phyloP scores from a whole-genome alignment of 106 monocot species.

The Dendrobium officinale region DNA sequence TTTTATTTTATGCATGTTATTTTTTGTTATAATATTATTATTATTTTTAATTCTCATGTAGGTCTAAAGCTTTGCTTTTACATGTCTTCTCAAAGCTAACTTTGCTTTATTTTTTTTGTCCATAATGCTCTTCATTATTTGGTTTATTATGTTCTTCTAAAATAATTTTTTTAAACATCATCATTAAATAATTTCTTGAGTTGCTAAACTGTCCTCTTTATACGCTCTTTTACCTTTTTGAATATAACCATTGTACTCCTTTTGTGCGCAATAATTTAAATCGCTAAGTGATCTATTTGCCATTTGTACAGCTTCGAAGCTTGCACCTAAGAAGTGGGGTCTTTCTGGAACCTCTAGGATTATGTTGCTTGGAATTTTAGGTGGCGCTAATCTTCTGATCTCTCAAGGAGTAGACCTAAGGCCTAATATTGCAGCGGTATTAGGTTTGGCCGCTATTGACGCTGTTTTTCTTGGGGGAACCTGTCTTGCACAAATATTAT shows the following conservation, averaged over 20 bases:
- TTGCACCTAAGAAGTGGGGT: constrained; percentile 95
- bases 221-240: background rate
- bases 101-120: no score
- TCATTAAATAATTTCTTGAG: no score
- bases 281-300: background rate
- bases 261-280: background rate
- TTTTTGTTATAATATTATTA: no score
- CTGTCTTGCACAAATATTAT: constrained; percentile 76
- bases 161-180: no score
- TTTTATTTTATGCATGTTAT: no score
- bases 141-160: no score
- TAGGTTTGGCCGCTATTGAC: constrained; percentile 58
- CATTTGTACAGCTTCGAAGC: constrained; percentile 56
- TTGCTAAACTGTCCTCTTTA: background rate
- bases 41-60: no score
- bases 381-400: constrained; percentile 63
- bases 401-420: constrained; percentile 82
- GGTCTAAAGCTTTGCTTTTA: no score
- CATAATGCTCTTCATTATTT: no score
- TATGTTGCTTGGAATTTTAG: constrained; percentile 54
- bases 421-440: constrained; percentile 69
- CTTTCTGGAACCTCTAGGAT: constrained; percentile 58
- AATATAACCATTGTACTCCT: background rate
- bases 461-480: constrained; percentile 94
- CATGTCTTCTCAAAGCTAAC: no score